These are phyloP conservation scores for Crithidia mellificae DNA, from an alignment of 208 protist species.

Conservation along the genomic window DNA sequence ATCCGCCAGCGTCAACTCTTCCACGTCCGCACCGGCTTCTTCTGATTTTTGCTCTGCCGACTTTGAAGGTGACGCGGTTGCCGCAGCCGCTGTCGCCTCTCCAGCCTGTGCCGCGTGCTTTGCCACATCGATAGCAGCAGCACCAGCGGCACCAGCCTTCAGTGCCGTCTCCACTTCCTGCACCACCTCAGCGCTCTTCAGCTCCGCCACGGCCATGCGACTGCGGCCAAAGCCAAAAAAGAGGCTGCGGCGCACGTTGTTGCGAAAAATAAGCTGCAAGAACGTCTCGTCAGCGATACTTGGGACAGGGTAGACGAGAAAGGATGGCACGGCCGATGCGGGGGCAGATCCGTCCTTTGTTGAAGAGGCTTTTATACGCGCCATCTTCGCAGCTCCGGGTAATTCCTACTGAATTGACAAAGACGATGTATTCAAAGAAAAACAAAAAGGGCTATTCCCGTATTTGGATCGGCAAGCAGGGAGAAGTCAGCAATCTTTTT, in stretches of 20 bases:
- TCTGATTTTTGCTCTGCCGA: neutral
- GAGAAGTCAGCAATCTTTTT: too few species aligned
- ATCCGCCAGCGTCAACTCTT: constrained; percentile 35
- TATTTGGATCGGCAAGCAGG: too few species aligned
- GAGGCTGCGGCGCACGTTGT: constrained; percentile 46
- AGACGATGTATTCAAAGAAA: too few species aligned
- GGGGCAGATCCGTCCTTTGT: neutral
- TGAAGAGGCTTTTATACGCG: too few species aligned
- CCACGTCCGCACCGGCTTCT: constrained; percentile 3
- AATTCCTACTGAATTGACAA: too few species aligned
- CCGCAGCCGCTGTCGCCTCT: too few species aligned
- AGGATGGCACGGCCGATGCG: constrained; percentile 18
- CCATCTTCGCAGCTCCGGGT: too few species aligned
- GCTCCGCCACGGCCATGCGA: constrained; percentile 72
- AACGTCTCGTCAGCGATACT: constrained; percentile 73
- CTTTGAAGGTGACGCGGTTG: too few species aligned
- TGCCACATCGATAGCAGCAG: neutral
- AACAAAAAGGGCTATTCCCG: too few species aligned
- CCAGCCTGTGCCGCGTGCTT: too few species aligned
- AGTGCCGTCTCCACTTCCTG: constrained; percentile 32
- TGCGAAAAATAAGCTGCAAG: constrained; percentile 60
- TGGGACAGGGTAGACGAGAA: constrained; percentile 75
- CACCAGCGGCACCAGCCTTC: neutral
- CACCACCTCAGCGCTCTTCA: constrained; percentile 30
- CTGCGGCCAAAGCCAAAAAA: constrained; percentile 60